Percentiles rank a stretch among this genome's conserved stretches.
These are phyloP conservation scores for Pleoardoris graminearum DNA, from an alignment of 2,329 filamentous ascomycete species.

Conservation along the genomic window DNA sequence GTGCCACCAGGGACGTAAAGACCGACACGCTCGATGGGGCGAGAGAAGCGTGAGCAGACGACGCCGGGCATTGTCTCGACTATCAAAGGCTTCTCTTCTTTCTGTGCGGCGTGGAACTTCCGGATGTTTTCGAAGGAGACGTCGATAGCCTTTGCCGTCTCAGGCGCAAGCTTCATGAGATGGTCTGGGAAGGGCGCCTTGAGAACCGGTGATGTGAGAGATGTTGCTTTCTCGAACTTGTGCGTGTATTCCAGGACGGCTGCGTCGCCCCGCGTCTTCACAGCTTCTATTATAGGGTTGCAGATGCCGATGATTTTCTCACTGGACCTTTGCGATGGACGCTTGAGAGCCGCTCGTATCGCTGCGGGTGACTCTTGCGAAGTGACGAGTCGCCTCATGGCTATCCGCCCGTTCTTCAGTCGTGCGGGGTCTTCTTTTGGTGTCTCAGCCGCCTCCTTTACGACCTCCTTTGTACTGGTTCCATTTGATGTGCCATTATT, in stretches of 20 bases:
- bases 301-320: slow-evolving; percentile 92
- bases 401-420: slow-evolving; percentile 63
- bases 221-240: slow-evolving; percentile 96
- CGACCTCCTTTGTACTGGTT: slow-evolving; percentile 43
- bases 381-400: slow-evolving; percentile 79
- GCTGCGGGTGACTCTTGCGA: slow-evolving; percentile 64
- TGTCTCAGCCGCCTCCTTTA: slow-evolving; percentile 57
- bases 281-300: slow-evolving; percentile 85
- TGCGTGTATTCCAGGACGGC: slow-evolving; percentile 92
- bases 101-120: slow-evolving; percentile 90
- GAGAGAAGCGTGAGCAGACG: slow-evolving; percentile 86
- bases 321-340: slow-evolving; percentile 92
- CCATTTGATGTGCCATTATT: slow-evolving; percentile 25
- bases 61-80: slow-evolving; percentile 99
- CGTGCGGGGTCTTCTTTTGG: slow-evolving; percentile 58
- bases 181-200: slow-evolving; percentile 83
- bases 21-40: slow-evolving; percentile 94
- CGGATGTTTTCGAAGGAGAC: slow-evolving; percentile 91
- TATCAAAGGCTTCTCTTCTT: slow-evolving; percentile 76
- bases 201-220: slow-evolving; percentile 84
- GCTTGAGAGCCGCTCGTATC: slow-evolving; percentile 75
- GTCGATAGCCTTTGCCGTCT: slow-evolving; percentile 92
- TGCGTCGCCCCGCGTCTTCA: slow-evolving; percentile 81
- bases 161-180: slow-evolving; percentile 81
- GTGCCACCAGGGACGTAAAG: slow-evolving; percentile 95